These are phyloP conservation scores for Rhizopogon sp. DNA, from an alignment of 768 basidiomycete genomes.

Conservation along the genomic window DNA sequence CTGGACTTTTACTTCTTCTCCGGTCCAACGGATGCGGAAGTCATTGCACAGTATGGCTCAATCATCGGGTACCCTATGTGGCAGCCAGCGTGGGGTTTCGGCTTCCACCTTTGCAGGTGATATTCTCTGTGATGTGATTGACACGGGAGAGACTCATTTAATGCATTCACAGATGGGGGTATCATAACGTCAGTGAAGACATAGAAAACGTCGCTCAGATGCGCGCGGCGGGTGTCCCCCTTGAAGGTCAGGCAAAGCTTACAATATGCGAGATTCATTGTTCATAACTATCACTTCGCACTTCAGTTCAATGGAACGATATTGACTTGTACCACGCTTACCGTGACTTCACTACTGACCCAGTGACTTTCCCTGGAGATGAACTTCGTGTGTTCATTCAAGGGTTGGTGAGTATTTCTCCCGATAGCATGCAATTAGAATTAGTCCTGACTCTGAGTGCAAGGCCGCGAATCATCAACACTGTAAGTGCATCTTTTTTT, in stretches of 20 bases:
- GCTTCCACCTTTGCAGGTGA: slow-evolving; percentile 70
- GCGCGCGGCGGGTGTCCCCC: slow-evolving; percentile 66
- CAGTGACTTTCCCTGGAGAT: slow-evolving; percentile 52
- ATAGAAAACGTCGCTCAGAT: slow-evolving; percentile 50
- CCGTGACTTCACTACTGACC: slow-evolving; percentile 67
- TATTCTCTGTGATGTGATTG: not conserved
- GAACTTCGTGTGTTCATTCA: slow-evolving; percentile 50
- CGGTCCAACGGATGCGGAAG: slow-evolving; percentile 44
- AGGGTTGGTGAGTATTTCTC: slow-evolving; percentile 43
- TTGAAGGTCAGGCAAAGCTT: slow-evolving; percentile 48
- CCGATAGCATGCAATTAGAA: not conserved
- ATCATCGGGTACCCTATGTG: slow-evolving; percentile 66
- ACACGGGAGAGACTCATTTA: not conserved
- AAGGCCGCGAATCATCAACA: slow-evolving; percentile 25
- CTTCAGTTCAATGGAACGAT: slow-evolving; percentile 70
- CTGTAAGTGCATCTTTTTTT: slow-evolving; percentile 43
- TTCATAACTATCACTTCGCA: slow-evolving; percentile 1
- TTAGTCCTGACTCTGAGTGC: slow-evolving; percentile 2
- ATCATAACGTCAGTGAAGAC: slow-evolving; percentile 51
- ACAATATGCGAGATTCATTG: too few species aligned
- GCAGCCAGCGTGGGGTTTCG: slow-evolving; percentile 74
- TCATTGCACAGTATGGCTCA: slow-evolving; percentile 66
- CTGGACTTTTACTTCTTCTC: slow-evolving; percentile 78
- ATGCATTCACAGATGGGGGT: slow-evolving; percentile 37
- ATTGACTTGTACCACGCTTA: slow-evolving; percentile 68